Percentiles rank a stretch among this genome's conserved stretches.
These are phyloP conservation scores for Teratosphaeria zuluensis DNA, from an alignment of 2,329 filamentous ascomycete species.

Conservation along the genomic window DNA sequence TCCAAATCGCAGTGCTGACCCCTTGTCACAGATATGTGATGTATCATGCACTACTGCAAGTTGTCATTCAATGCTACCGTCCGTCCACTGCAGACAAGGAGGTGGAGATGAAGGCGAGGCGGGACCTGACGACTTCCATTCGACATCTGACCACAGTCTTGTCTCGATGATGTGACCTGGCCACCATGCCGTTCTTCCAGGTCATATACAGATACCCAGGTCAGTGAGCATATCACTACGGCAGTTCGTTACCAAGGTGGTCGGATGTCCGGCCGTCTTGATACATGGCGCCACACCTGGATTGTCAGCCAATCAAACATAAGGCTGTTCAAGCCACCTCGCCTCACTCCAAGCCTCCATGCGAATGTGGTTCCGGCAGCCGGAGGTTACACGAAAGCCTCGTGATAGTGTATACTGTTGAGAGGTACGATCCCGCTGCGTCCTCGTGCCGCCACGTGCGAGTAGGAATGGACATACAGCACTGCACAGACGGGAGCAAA, in stretches of 20 bases:
- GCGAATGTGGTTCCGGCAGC: not conserved
- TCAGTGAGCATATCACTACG: not conserved
- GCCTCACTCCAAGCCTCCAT: not conserved
- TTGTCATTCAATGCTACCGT: conserved; percentile 37
- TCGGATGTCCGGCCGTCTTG: not conserved
- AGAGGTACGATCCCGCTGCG: not conserved
- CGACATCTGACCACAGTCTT: conserved; percentile 6
- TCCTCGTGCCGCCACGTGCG: not conserved
- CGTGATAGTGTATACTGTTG: not conserved
- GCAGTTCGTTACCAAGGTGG: not conserved
- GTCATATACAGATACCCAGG: not conserved
- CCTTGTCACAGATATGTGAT: conserved; percentile 30
- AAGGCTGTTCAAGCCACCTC: not conserved
- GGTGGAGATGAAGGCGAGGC: conserved; percentile 33
- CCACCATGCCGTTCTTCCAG: not conserved
- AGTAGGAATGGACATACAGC: not conserved
- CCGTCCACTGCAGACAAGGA: conserved; percentile 28
- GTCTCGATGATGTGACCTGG: not conserved
- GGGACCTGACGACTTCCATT: conserved; percentile 31
- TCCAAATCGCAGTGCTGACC: not conserved
- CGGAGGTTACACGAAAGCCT: not conserved
- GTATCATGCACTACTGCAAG: conserved; percentile 33
- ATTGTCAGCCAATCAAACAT: not conserved
- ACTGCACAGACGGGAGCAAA: not conserved
- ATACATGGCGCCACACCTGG: not conserved